These are phyloP conservation scores for Hypoxylon sp. DNA, from an alignment of 2,329 filamentous ascomycete genomes.

Conservation along the genomic window DNA sequence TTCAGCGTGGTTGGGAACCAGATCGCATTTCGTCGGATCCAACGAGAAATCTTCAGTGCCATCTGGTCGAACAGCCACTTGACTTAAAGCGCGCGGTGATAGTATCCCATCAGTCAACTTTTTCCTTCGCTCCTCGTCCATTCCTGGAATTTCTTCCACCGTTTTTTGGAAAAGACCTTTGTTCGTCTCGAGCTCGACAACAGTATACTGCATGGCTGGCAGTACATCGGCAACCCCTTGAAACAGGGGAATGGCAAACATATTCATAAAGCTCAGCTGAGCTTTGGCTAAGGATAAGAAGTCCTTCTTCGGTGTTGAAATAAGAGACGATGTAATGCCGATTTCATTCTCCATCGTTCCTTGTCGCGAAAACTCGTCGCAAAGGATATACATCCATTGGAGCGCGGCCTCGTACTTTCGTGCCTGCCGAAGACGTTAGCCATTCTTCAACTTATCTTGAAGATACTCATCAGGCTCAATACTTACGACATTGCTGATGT, in stretches of 20 bases:
- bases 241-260: conserved; percentile 94
- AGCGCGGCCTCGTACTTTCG: conserved; percentile 84
- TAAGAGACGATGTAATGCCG: conserved; percentile 86
- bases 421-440: conserved; percentile 67
- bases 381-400: conserved; percentile 92
- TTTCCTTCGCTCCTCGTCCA: conserved; percentile 54
- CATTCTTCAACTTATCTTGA: background rate
- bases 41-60: conserved; percentile 39
- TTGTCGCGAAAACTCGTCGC: conserved; percentile 94
- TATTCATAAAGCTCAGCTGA: conserved; percentile 95
- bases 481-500: conserved; percentile 97
- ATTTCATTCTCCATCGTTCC: conserved; percentile 91
- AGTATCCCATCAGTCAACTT: conserved; percentile 57
- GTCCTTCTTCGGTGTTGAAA: conserved; percentile 86
- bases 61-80: conserved; percentile 48
- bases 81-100: conserved; percentile 60
- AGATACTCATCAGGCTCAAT: conserved; percentile 3
- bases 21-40: conserved; percentile 34
- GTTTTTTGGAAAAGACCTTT: conserved; percentile 77
- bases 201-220: conserved; percentile 84
- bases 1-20: conserved; percentile 45
- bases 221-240: conserved; percentile 87
- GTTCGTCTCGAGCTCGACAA: conserved; percentile 84
- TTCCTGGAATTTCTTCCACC: conserved; percentile 71
- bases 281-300: conserved; percentile 84